Base-by-base conservation (phyloP, 2,329 filamentous ascomycete species). In the Neopestalotiopsis clavispora region DNA sequence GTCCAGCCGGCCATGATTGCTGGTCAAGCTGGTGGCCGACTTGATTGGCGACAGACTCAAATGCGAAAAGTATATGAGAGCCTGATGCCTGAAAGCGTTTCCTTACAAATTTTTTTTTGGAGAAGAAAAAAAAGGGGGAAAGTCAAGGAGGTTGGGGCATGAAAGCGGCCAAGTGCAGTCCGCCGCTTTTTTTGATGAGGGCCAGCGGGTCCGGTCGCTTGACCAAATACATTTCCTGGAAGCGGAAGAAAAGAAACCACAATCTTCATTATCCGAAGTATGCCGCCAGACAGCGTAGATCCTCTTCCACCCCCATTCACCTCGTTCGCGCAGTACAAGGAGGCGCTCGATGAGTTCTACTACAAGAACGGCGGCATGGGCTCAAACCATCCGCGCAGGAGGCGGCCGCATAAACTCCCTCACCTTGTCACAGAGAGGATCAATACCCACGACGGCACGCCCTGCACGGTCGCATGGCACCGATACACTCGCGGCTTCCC, bases 401-500 rank as follows among this genome's bases (percentile, higher is more conserved):
- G 30, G 57, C 57, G 57, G 57, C 57, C 57, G 6, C 10, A n/a
- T 32, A 5, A 30, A 6, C 57, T 1, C 57, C 1, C 57, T 59
- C 10, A 59, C 57, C 0, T 59, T 59, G 57, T 1, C 23, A 59
- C 57, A 59, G 57, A 59, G 57, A 59, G 28, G 57, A 59, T 59
- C 14, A n/a, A 59, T 59, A 17, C 57, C 57, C 28, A 59, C 57
- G 57, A 59, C 57, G 57, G 57, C 57, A 59, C 57, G 57, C 57
- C 57, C 57, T 59, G 57, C 28, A 17, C 14, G 57, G 57, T 59
- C 57, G 57, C 57, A 32, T 59, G 57, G 57, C 57, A 59, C 20
- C 57, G 14, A 59, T 59, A 59, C 57, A 59, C 23, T 59, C 57
- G 57, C 57, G 57, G 57, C 57, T 59, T 59, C 57, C 57, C 57